Conservation (phyloP, 257 asterid genomes). For the Parsonsia alboflavescens region DNA sequence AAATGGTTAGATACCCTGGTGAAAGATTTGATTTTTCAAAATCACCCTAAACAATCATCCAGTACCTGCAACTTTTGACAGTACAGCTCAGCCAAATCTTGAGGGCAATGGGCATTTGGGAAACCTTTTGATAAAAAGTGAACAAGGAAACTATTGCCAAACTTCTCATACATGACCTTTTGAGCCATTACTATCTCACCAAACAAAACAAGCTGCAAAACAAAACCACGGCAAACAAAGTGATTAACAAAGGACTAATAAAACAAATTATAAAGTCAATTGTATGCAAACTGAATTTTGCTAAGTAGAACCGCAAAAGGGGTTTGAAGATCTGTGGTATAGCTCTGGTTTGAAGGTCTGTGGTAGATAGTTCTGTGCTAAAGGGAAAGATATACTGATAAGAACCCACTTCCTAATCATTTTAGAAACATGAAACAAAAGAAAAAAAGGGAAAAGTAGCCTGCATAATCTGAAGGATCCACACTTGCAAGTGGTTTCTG, state of each 20-base stretch:
- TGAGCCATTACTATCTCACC: slow-evolving; percentile 82
- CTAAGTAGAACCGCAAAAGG: not conserved
- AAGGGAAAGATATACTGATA: not conserved
- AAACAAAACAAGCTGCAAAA: slow-evolving; percentile 60
- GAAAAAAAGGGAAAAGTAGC: too few relatives aligned
- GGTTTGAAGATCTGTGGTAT: not conserved
- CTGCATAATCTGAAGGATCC: too few relatives aligned
- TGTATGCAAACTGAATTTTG: not conserved
- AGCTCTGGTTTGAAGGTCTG: not conserved
- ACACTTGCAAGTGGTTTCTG: too few relatives aligned
- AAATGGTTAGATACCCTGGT: not conserved
- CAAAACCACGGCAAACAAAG: slow-evolving; percentile 12
- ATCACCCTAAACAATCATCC: not conserved
- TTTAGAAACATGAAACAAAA: too few relatives aligned
- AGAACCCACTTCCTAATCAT: too few relatives aligned
- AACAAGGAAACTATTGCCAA: slow-evolving; percentile 71
- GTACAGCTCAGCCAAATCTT: slow-evolving; percentile 78
- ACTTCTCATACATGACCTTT: slow-evolving; percentile 85
- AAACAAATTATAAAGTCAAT: not conserved
- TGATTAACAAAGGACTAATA: not conserved
- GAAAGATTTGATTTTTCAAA: not conserved
- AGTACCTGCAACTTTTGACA: slow-evolving; percentile 83
- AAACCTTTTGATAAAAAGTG: slow-evolving; percentile 73
- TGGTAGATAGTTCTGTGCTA: not conserved
- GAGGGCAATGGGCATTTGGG: slow-evolving; percentile 64